phyloP scores from a whole-genome alignment of 257 asterid species.

The Galeopsis tetrahit region DNA sequence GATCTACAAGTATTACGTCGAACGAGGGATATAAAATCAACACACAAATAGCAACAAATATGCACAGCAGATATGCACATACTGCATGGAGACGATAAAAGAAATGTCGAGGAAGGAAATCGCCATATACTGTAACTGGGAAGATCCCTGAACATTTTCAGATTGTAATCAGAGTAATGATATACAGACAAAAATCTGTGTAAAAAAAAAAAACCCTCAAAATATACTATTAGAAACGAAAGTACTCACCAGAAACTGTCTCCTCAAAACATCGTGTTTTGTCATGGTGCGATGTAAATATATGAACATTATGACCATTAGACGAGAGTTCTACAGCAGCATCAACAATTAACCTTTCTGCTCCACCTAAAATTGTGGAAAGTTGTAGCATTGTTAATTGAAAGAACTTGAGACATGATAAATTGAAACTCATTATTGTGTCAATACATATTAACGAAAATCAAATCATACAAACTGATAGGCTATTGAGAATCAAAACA shows the following conservation, averaged over 20 bases:
- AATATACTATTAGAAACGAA: slow-evolving; percentile 17
- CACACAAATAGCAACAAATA: slow-evolving; percentile 80
- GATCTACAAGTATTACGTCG: slow-evolving; percentile 79
- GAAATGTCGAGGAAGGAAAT: slow-evolving; percentile 84
- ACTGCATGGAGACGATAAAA: slow-evolving; percentile 82
- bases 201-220: not conserved
- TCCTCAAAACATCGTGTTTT: slow-evolving; percentile 89
- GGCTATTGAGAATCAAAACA: slow-evolving; percentile 11
- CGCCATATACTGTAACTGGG: slow-evolving; percentile 80
- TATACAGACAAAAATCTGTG: slow-evolving; percentile 12
- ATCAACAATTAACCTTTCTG: slow-evolving; percentile 95
- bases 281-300: slow-evolving; percentile 96
- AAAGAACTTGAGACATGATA: not conserved
- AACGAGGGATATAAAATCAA: slow-evolving; percentile 70
- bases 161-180: slow-evolving; percentile 17
- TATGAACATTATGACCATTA: slow-evolving; percentile 74
- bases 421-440: not conserved
- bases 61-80: slow-evolving; percentile 90
- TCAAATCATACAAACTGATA: slow-evolving; percentile 11
- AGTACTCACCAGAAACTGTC: slow-evolving; percentile 70
- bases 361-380: slow-evolving; percentile 70
- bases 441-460: not conserved
- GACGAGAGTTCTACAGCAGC: slow-evolving; percentile 92
- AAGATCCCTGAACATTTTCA: slow-evolving; percentile 59
- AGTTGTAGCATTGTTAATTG: not conserved